Percentiles rank a stretch among this genome's conserved stretches.
These are phyloP conservation scores for Chaetomium strumarium DNA, from an alignment of 2,329 filamentous ascomycete species.

Conservation along the genomic window DNA sequence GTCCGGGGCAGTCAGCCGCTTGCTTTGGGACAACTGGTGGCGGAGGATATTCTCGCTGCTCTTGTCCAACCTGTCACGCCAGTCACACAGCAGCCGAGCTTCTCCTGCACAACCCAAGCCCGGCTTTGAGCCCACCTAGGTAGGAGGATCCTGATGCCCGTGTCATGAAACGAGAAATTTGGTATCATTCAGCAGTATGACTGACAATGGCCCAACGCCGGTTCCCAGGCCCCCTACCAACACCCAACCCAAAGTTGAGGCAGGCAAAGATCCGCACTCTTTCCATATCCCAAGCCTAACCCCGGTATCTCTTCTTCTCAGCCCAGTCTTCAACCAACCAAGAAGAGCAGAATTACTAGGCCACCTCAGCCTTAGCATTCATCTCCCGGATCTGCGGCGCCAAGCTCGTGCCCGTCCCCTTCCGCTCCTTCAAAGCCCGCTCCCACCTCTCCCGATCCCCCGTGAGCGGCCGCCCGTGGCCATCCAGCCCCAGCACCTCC, in stretches of 20 bases:
- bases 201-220: neutral
- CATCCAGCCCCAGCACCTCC: conserved; percentile 54
- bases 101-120: neutral
- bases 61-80: neutral
- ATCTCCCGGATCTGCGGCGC: conserved; percentile 43
- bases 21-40: neutral
- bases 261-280: neutral
- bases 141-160: neutral
- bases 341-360: neutral
- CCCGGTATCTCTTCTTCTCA: neutral
- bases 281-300: neutral
- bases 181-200: neutral
- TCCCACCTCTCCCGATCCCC: conserved; percentile 41
- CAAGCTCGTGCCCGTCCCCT: conserved; percentile 50
- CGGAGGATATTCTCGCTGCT: neutral
- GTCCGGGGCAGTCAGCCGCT: neutral
- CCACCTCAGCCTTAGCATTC: conserved; percentile 20
- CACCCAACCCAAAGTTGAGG: neutral
- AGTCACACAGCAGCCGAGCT: neutral
- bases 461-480: conserved; percentile 33
- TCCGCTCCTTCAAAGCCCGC: conserved; percentile 42
- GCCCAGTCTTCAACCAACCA: neutral
- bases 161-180: neutral
- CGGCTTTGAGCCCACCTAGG: too few species aligned
- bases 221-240: neutral